Evolutionary conservation across 2,329 filamentous ascomycete species (phyloP).

Genomic region (Cercospora sp.): DNA sequence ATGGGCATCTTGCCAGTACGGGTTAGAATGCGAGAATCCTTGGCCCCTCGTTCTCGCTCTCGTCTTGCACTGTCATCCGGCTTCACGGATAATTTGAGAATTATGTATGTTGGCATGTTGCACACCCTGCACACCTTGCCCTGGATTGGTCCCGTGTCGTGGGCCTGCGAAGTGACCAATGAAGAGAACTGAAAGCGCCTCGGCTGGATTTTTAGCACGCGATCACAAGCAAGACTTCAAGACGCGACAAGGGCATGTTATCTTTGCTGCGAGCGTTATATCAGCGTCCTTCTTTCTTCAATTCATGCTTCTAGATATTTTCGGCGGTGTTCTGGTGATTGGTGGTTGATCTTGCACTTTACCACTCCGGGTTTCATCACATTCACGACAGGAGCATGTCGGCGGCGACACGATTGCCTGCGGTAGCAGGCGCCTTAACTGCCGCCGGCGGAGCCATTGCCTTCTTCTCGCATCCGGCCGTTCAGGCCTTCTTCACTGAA

Average conservation of each 20-base stretch:
- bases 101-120: background rate
- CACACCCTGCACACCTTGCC: background rate
- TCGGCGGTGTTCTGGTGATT: background rate
- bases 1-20: background rate
- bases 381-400: conserved; percentile 32
- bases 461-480: conserved; percentile 31
- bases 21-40: background rate
- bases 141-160: background rate
- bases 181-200: background rate
- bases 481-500: conserved; percentile 32
- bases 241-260: background rate
- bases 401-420: conserved; percentile 35
- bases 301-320: background rate
- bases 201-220: background rate
- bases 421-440: conserved; percentile 34
- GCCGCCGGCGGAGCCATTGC: conserved; percentile 29
- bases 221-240: conserved; percentile 10
- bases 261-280: background rate
- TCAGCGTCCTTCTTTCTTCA: background rate
- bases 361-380: conserved; percentile 4
- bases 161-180: background rate
- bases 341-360: background rate
- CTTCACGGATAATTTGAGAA: background rate
- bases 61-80: conserved; percentile 5
- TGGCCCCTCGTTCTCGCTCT: conserved; percentile 19